Base-by-base conservation (phyloP, 2,329 filamentous ascomycete genomes). In the Chaetomiaceae sp. region DNA sequence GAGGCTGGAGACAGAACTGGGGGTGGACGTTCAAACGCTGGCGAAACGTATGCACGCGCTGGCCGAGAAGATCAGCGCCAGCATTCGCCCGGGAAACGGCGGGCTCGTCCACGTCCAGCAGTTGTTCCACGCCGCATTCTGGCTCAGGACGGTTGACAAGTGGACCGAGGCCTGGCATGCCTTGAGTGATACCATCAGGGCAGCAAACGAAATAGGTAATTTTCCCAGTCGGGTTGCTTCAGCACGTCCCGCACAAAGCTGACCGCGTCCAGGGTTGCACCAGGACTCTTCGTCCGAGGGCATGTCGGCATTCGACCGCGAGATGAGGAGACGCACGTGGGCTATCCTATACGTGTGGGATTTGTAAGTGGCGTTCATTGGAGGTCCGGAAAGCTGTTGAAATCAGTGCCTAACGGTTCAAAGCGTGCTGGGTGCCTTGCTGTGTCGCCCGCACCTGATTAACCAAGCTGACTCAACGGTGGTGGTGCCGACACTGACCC, bases 161-260 rank as follows among this genome's bases (percentile, higher is more conserved):
- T 74, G 73, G 53, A 65, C 70, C 1, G 69, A 74, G 24, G 65
- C 72, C 0, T 75, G 72, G 72, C 71, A 74, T 60, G 58, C 66
- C 3, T 52, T 75, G 8, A 61, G 65, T 15, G 59, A 59, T 42
- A 65, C 68, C 3, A 69, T 75, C 24, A 68, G 68, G 6, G 68
- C 71, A 35, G 72, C 71, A 0, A 71, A 74, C 53, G 72, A 75
- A 51, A 59, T 72, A 38, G 71, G 70, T 68, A 61, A 10, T 42
- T 40, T 24, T 15, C 14, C 18, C 2, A 8, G 12, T 6, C 29
- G 2, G 4, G 12, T 12, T 36, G 10, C 15, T 29, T 22, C 5
- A n/a, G 24, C 7, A 12, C n/a, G n/a, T 8, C 11, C 8, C 17
- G 15, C 3, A 45, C 26, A 33, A 33, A 29, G n/a, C 53, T 56